phyloP scores from a whole-genome alignment of 179 eudicot species.

The Carnegiea gigantea region DNA sequence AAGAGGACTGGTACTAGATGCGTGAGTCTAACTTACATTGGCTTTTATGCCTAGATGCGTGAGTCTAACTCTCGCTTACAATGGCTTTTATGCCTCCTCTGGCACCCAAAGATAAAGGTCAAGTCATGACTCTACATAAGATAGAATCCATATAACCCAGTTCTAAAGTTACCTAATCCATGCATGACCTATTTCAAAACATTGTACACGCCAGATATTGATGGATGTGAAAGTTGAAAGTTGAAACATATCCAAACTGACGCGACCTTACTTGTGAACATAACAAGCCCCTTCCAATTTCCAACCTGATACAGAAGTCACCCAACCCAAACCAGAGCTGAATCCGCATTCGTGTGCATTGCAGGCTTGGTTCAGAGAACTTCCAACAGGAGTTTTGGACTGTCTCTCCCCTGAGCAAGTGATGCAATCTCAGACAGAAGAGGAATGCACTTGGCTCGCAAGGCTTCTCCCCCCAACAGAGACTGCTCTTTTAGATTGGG shows the following conservation, averaged over 20 bases:
- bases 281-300: neutral
- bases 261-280: too few relatives aligned
- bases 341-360: neutral
- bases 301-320: neutral
- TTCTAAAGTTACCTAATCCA: too few relatives aligned
- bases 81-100: neutral
- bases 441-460: slow-evolving; percentile 71
- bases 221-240: neutral
- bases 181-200: neutral
- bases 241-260: too few relatives aligned
- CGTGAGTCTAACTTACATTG: neutral
- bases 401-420: slow-evolving; percentile 75
- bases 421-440: slow-evolving; percentile 79
- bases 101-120: too few relatives aligned
- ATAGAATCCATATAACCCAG: neutral
- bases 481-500: slow-evolving; percentile 89
- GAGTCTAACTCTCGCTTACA: too few relatives aligned
- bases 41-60: too few relatives aligned
- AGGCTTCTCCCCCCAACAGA: slow-evolving; percentile 84
- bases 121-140: neutral
- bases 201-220: neutral
- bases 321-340: neutral
- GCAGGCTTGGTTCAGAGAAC: slow-evolving; percentile 98
- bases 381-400: slow-evolving; percentile 85
- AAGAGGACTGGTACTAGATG: neutral